Evolutionary conservation across 2,329 filamentous ascomycete species (phyloP), one percentile per base, ranked within the genome.

Genomic region (Pestalotiopsis sp.): DNA sequence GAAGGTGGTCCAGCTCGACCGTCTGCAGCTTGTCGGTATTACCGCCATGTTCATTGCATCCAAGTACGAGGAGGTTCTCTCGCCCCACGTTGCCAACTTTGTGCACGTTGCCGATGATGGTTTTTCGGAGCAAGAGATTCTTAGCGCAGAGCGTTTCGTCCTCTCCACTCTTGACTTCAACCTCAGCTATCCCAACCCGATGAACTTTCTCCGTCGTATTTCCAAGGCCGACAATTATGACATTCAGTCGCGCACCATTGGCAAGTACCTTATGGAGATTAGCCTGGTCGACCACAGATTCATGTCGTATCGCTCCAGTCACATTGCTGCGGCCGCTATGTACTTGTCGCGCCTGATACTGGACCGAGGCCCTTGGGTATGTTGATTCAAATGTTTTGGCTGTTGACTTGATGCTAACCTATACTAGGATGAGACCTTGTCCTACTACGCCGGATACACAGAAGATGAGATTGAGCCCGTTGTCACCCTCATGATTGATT

Each of bases 171-270:
- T 99, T 70, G 92, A 98, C 83, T 99, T 98, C 80, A 95, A 99
- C 78, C 89, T 99, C 71, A 98, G 94, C 84, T 99, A 98, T 78
- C 96, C 96, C 67, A 99, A 99, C 82, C 96, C 96, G 24, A 99
- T 99, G 96, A 99, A 99, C 87, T 99, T 99, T 84, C 89, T 99
- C 69, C 93, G 96, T 72, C 93, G 97, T 73, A 97, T 99, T 81
- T 98, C 95, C 70, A 99, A 99, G 86, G 97, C 96, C 76, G 97
- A 99, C 83, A 96, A 97, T 85, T 99, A 99, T 82, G 95, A 99
- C 81, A 97, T 98, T 76, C 94, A 98, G 80, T 97, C 94, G 69
- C 93, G 96, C 75, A 99, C 96, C 60, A 89, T 99, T 69, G 96
- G 94, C 80, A 99, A 99, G 84, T 99, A 98, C 80, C 86, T 99